Evolutionary conservation across 2,329 filamentous ascomycete species (phyloP), one percentile per base, ranked within the genome.

Genomic region (Hysterium pulicare): DNA sequence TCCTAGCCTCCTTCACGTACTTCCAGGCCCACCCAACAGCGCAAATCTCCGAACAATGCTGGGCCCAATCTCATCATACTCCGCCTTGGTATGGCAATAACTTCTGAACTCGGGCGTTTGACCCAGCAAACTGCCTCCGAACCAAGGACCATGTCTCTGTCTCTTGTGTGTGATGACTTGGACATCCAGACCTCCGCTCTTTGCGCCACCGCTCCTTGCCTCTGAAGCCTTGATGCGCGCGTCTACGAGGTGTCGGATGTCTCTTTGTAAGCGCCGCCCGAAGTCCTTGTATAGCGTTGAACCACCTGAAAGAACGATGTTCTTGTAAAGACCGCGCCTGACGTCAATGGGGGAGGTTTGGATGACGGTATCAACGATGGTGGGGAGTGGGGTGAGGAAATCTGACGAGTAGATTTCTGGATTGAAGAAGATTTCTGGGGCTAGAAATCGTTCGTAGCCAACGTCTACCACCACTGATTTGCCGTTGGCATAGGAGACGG

Each of bases 341-440:
- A 98, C 94, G 64, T 98, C 93, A 58, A 98, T 98, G 32, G 93
- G 93, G 24, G 91, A 95, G 43, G 90, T 91, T 71, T 98, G 93
- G 58, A 98, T 98, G 50, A 97, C 93, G 43, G 86, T 86, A 64
- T 98, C 93, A 48, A 98, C 94, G 38, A 98, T 93, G 38, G 81
- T 87, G 19, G 93, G 93, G 7, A 98, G 80, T 11, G 93, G 93
- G 10, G 93, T 98, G 53, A 98, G 75, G 76, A 98, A 98, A 67
- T 98, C 93, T 54, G 91, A 97, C 48, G 89, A 95, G 78, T 97
- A 97, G 61, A 98, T 98, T 73, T 98, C 93, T 22, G 93, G 93
- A 72, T 98, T 98, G 82, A 98, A 98, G 73, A 98, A 98, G 64
- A 98, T 98, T 70, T 98, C 93, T 19, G 94, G 94, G 2, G 93